phyloP scores from a whole-genome alignment of 371 early-diverging fungal species.

The Mortierella sp. region DNA sequence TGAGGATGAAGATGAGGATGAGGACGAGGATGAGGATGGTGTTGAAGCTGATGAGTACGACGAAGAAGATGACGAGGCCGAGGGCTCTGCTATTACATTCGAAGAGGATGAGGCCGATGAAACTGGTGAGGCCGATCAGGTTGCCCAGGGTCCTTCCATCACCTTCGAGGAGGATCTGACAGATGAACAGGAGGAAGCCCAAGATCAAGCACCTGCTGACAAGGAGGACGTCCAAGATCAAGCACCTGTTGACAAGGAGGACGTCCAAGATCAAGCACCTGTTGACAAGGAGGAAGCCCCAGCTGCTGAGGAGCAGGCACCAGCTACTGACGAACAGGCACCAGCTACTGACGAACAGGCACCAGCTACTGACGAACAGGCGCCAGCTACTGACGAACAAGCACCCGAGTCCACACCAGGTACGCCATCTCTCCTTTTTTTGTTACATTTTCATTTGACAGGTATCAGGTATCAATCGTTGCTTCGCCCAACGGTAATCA shows the following conservation, averaged over 20 bases:
- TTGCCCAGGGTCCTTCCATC: neutral
- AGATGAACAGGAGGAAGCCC: too few relatives aligned
- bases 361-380: neutral
- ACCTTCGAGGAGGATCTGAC: neutral
- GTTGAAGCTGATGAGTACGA: neutral
- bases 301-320: neutral
- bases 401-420: neutral
- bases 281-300: neutral
- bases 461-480: neutral
- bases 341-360: neutral
- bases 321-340: neutral
- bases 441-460: neutral
- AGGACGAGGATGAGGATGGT: neutral
- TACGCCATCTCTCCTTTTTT: neutral
- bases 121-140: constrained; percentile 9
- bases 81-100: neutral
- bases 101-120: constrained; percentile 12
- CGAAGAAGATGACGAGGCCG: neutral
- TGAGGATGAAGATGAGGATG: neutral
- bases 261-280: neutral
- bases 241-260: neutral
- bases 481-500: neutral
- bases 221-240: too few relatives aligned
- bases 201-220: too few relatives aligned
- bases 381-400: neutral